phyloP scores from a whole-genome alignment of 2,329 filamentous ascomycete genomes.

The Colletotrichum incanum region DNA sequence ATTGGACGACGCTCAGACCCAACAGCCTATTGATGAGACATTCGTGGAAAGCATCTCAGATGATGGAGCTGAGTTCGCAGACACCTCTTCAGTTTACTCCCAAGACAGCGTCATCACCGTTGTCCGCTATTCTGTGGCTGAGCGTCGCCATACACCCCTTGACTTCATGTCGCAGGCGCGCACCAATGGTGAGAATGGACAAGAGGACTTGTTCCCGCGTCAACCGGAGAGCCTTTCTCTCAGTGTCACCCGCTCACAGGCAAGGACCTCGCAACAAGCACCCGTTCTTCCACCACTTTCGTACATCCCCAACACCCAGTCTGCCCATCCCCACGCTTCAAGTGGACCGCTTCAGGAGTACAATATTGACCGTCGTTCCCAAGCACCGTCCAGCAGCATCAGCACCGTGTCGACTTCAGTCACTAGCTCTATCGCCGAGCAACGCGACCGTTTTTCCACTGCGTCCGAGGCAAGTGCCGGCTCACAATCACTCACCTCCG shows the following conservation, averaged over 20 bases:
- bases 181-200: conserved; percentile 12
- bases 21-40: conserved; percentile 10
- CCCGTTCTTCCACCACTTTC: conserved; percentile 12
- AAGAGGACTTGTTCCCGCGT: conserved; percentile 10
- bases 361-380: not conserved
- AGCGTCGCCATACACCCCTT: not conserved
- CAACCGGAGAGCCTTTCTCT: conserved; percentile 21
- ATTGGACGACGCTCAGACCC: conserved; percentile 39
- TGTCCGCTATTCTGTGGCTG: conserved; percentile 27
- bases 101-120: conserved; percentile 44
- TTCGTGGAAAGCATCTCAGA: conserved; percentile 17
- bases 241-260: not conserved
- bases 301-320: conserved; percentile 11
- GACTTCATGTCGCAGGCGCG: conserved; percentile 26
- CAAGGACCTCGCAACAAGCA: conserved; percentile 13
- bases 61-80: conserved; percentile 32
- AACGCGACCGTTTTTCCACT: conserved; percentile 4
- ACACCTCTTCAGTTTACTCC: conserved; percentile 47
- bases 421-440: not conserved
- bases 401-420: conserved; percentile 7
- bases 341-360: conserved; percentile 1
- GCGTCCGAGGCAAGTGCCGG: not conserved
- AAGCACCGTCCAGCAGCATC: conserved; percentile 10
- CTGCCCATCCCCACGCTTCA: not conserved
- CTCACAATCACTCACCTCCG: conserved; percentile 16